Evolutionary conservation across 2,329 filamentous ascomycete species (phyloP).

Genomic region (Hysterium pulicare): DNA sequence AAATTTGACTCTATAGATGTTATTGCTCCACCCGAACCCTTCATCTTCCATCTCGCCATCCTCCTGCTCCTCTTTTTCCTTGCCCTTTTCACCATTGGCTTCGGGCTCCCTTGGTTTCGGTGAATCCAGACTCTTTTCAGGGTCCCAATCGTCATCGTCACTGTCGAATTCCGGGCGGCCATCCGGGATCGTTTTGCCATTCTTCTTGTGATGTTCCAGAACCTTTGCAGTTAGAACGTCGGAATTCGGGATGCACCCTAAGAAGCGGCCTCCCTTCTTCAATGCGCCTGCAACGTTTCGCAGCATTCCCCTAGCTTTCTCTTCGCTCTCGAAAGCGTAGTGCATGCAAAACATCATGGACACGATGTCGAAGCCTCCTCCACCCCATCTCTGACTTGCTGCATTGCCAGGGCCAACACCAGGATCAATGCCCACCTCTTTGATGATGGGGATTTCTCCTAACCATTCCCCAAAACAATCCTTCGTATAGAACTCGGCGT

Average conservation of each 20-base stretch:
- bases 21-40: slow-evolving; percentile 81
- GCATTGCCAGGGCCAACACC: slow-evolving; percentile 59
- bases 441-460: slow-evolving; percentile 75
- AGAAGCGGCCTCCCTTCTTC: slow-evolving; percentile 91
- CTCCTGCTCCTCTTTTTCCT: slow-evolving; percentile 22
- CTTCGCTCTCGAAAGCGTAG: slow-evolving; percentile 93
- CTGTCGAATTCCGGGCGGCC: slow-evolving; percentile 35
- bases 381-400: slow-evolving; percentile 62
- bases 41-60: slow-evolving; percentile 47
- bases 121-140: slow-evolving; percentile 42
- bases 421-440: slow-evolving; percentile 81
- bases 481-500: slow-evolving; percentile 83
- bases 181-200: slow-evolving; percentile 19
- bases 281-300: slow-evolving; percentile 85
- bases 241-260: slow-evolving; percentile 95
- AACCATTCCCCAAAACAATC: slow-evolving; percentile 89
- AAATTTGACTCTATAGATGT: slow-evolving; percentile 87
- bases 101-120: slow-evolving; percentile 36
- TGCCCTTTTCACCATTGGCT: slow-evolving; percentile 21
- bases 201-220: slow-evolving; percentile 66
- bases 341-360: slow-evolving; percentile 99
- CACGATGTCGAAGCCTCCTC: slow-evolving; percentile 86
- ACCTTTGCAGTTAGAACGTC: slow-evolving; percentile 81
- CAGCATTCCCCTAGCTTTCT: slow-evolving; percentile 87
- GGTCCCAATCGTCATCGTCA: slow-evolving; percentile 44